Conservation (phyloP, 2,329 filamentous ascomycete species). For the Catunica adiposa region DNA sequence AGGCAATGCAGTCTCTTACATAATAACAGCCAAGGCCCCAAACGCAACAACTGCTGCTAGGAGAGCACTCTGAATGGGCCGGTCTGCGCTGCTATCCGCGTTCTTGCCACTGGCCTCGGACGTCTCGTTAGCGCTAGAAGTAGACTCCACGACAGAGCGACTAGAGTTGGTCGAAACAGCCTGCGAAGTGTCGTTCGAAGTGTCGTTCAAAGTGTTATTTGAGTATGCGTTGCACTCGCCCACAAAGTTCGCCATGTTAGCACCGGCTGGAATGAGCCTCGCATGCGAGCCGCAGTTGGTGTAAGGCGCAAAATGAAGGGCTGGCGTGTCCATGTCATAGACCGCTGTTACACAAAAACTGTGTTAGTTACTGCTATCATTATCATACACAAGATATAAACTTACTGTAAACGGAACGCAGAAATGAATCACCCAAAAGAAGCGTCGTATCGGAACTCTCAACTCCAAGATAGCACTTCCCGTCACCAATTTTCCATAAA, state of each 20-base stretch:
- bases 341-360: constrained; percentile 12
- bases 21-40: constrained; percentile 6
- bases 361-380: neutral
- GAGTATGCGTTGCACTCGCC: constrained; percentile 16
- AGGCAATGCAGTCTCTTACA: neutral
- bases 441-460: constrained; percentile 22
- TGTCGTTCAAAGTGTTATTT: neutral
- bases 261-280: constrained; percentile 17
- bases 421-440: constrained; percentile 29
- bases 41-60: constrained; percentile 13
- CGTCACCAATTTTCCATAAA: constrained; percentile 24
- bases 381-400: neutral
- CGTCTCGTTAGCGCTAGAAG: neutral
- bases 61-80: constrained; percentile 12
- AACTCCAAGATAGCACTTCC: constrained; percentile 30
- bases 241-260: constrained; percentile 16
- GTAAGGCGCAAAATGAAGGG: constrained; percentile 18
- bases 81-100: constrained; percentile 14
- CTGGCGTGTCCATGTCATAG: constrained; percentile 18
- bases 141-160: neutral
- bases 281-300: constrained; percentile 18
- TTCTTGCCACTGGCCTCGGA: constrained; percentile 9
- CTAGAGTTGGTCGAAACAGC: neutral
- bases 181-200: neutral
- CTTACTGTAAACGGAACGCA: constrained; percentile 26